A percentile compares a stretch with the other conserved stretches of the same genome.
These are phyloP conservation scores for Cladophialophora chaetospira DNA, from an alignment of 2,329 filamentous ascomycete species.

Conservation along the genomic window DNA sequence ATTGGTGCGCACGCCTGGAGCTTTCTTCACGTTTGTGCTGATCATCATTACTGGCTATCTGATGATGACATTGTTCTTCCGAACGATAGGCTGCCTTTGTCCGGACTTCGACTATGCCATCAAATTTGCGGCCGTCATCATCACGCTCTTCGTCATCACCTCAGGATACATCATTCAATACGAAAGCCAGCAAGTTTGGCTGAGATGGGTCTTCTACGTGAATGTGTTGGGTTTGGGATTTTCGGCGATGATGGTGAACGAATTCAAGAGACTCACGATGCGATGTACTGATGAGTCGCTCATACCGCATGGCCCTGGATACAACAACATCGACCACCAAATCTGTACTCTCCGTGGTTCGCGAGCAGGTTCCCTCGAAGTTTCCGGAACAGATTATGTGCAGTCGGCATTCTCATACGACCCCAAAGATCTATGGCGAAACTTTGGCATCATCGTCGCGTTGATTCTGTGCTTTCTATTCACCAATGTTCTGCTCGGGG, in stretches of 20 bases:
- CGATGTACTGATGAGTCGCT: constrained; percentile 69
- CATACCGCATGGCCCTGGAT: constrained; percentile 70
- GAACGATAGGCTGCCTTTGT: constrained; percentile 72
- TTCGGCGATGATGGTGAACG: constrained; percentile 79
- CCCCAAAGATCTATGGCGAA: constrained; percentile 70
- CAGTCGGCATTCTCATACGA: constrained; percentile 67
- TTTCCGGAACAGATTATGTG: constrained; percentile 71
- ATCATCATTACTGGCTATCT: constrained; percentile 70
- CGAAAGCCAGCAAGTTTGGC: constrained; percentile 71
- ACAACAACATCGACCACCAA: constrained; percentile 71
- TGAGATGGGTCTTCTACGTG: constrained; percentile 79
- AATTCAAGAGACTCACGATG: constrained; percentile 71
- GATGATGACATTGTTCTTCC: constrained; percentile 75
- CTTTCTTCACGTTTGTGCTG: constrained; percentile 76
- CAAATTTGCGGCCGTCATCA: constrained; percentile 76
- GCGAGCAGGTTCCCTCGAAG: constrained; percentile 61
- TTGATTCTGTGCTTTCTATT: constrained; percentile 41
- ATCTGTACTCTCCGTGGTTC: constrained; percentile 80
- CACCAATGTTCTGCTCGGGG: constrained; percentile 44
- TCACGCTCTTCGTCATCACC: constrained; percentile 79
- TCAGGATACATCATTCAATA: constrained; percentile 84
- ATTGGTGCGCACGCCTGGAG: constrained; percentile 67
- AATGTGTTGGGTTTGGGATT: constrained; percentile 76
- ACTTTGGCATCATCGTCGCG: constrained; percentile 45
- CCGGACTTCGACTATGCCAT: constrained; percentile 84